phyloP scores from a whole-genome alignment of 1,284 basidiomycete genomes.

The Vanrija pseudolonga region DNA sequence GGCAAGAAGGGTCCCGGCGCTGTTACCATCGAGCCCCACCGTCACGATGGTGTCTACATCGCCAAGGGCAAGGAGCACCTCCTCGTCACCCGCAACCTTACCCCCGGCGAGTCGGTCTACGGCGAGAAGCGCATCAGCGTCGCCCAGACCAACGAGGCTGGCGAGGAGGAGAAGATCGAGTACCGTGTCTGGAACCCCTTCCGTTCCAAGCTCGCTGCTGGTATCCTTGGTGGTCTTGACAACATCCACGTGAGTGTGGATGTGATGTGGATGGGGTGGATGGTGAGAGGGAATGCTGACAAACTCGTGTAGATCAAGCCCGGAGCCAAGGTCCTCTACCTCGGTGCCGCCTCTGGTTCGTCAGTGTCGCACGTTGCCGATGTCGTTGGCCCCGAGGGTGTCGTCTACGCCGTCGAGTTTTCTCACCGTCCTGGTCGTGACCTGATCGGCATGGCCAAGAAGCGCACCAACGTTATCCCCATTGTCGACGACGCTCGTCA shows the following conservation, averaged over 20 bases:
- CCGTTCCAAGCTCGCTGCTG: constrained; percentile 93
- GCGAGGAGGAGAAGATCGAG: constrained; percentile 78
- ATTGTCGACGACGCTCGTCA: constrained; percentile 96
- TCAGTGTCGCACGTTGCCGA: constrained; percentile 98
- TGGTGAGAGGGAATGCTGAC: neutral
- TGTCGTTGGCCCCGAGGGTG: constrained; percentile 93
- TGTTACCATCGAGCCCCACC: constrained; percentile 90
- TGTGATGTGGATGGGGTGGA: neutral
- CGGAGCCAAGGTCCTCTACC: constrained; percentile 93
- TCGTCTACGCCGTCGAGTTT: constrained; percentile 98
- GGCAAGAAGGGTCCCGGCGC: constrained; percentile 75
- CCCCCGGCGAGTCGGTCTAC: constrained; percentile 95
- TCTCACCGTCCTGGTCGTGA: constrained; percentile 94
- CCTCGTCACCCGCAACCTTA: constrained; percentile 95
- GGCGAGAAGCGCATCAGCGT: constrained; percentile 94
- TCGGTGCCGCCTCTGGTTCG: constrained; percentile 91
- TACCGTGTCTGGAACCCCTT: constrained; percentile 99
- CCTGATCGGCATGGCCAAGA: constrained; percentile 99
- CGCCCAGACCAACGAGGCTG: constrained; percentile 62
- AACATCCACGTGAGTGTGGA: constrained; percentile 63
- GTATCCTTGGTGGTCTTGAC: constrained; percentile 93
- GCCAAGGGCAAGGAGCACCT: constrained; percentile 91
- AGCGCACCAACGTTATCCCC: constrained; percentile 97
- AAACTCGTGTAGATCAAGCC: constrained; percentile 63
- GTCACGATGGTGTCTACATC: constrained; percentile 89